Evolutionary conservation across 192 early-diverging fungal genomes (phyloP).

Genomic region (Backusella parvicylindrica): DNA sequence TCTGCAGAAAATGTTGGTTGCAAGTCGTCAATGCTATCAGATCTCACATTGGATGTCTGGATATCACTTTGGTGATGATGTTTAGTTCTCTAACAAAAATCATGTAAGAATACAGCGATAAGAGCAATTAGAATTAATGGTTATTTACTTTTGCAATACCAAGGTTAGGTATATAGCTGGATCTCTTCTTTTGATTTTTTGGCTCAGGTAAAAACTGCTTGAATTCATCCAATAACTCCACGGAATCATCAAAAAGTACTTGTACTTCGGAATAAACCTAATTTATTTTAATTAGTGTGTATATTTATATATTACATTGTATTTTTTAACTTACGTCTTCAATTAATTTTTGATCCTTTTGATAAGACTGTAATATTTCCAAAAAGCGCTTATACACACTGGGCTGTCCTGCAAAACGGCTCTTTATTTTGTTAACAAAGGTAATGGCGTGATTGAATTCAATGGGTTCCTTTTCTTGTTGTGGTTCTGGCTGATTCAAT

Average conservation of each 20-base stretch:
- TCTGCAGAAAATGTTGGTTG: slow-evolving; percentile 51
- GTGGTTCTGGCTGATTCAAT: neutral
- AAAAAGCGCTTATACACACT: slow-evolving; percentile 95
- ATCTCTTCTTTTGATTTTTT: slow-evolving; percentile 6
- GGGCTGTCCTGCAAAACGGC: slow-evolving; percentile 83
- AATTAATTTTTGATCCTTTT: slow-evolving; percentile 92
- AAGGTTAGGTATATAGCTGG: neutral
- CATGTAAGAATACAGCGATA: neutral
- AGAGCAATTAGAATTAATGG: neutral
- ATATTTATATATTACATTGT: neutral
- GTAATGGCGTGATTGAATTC: slow-evolving; percentile 98
- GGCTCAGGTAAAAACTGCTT: slow-evolving; percentile 93
- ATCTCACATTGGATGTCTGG: slow-evolving; percentile 17
- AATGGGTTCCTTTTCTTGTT: slow-evolving; percentile 61
- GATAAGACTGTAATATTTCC: slow-evolving; percentile 96
- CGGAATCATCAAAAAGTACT: slow-evolving; percentile 75
- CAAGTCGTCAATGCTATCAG: neutral
- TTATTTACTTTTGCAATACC: slow-evolving; percentile 5
- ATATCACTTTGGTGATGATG: slow-evolving; percentile 4
- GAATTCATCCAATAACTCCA: slow-evolving; percentile 94
- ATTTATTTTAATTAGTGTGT: neutral
- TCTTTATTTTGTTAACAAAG: slow-evolving; percentile 97
- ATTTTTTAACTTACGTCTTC: slow-evolving; percentile 60
- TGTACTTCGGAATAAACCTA: slow-evolving; percentile 94
- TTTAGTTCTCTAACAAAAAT: neutral